Base-by-base conservation (phyloP, 2,329 filamentous ascomycete species). In the Knufia fluminis region DNA sequence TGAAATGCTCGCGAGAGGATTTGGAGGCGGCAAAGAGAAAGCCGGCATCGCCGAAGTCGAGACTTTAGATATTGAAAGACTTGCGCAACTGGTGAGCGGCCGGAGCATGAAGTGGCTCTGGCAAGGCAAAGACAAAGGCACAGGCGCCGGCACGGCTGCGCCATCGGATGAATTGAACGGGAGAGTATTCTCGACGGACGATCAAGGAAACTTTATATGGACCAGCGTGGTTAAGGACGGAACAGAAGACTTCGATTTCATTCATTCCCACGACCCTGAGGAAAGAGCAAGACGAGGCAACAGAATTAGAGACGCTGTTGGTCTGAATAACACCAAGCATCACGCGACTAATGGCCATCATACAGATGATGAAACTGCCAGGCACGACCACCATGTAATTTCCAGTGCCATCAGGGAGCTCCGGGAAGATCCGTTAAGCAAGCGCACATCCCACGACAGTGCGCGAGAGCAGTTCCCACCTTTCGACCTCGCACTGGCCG, bases 51-150 rank as follows among this genome's bases (percentile, higher is more conserved):
- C 86, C 3, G 91, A 96, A 59, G 83, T 96, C 31, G 92, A 98
- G 68, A 97, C 90, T 1, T 74, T 88, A 8, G 89, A 97, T 61
- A 80, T 96, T 48, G 89, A 94, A 58, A 81, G 76, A 40, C 94
- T 97, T 57, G 77, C 87, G 43, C 80, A 80, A 52, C 73, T 94
- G 22, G 79, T 85, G 0, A 83, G 82, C 53, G 91, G 92, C 28
- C 86, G 92, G 63, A 79, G 86, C 49, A 76, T 86, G 14, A 95
- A 94, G 65, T 97, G 90, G 88, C 74, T 98, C 1, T 98, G 92
- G 92, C 77, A 86, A 53, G 92, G 91, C 14, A 97, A 95, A 64
- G 78, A 86, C 32, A 80, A 83, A 53, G 88, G 91, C 61, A 76
- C 61, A n/a, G 60, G 59, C 9, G 64, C 68, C 49, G 60, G 65